A percentile compares a stretch with the other conserved stretches of the same genome.
phyloP scores from a whole-genome alignment of 345 rosid genomes.

The Sisymbrium altissimum region DNA sequence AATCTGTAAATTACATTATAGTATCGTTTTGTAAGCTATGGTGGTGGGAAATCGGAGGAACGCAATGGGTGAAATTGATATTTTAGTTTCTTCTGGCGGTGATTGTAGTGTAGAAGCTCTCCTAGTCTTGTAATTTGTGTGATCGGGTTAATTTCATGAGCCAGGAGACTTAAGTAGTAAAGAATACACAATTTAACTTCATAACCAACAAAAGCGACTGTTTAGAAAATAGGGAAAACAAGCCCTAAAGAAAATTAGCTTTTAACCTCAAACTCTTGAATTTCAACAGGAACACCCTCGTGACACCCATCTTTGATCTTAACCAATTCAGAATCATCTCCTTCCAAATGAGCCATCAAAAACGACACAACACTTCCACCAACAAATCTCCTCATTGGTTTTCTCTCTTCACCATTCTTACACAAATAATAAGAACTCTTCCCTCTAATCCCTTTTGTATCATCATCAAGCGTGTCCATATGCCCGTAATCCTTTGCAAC shows the following conservation, averaged over 20 bases:
- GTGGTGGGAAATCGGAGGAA: slow-evolving; percentile 57
- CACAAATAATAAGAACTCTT: slow-evolving; percentile 58
- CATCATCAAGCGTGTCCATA: slow-evolving; percentile 80
- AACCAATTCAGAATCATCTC: slow-evolving; percentile 46
- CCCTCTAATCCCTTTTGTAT: slow-evolving; percentile 63
- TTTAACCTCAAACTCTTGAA: slow-evolving; percentile 45
- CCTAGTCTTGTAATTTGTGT: too few species aligned
- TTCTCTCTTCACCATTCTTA: slow-evolving; percentile 63
- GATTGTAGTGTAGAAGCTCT: too few species aligned
- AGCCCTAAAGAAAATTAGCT: background rate
- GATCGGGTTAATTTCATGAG: too few species aligned
- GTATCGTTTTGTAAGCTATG: slow-evolving; percentile 42
- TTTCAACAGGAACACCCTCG: slow-evolving; percentile 49
- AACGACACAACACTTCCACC: slow-evolving; percentile 69
- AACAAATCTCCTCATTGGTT: slow-evolving; percentile 76
- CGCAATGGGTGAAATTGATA: too few species aligned
- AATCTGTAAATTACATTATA: too few species aligned
- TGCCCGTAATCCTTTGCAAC: slow-evolving; percentile 78
- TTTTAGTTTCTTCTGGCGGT: too few species aligned
- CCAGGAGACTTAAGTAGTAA: too few species aligned
- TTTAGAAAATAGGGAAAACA: background rate
- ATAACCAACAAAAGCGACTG: background rate
- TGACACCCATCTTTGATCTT: slow-evolving; percentile 49
- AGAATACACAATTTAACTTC: background rate
- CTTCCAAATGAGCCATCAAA: slow-evolving; percentile 57